Evolutionary conservation across 805 yeast species (phyloP).

Genomic region (Candida sakaeoensis): DNA sequence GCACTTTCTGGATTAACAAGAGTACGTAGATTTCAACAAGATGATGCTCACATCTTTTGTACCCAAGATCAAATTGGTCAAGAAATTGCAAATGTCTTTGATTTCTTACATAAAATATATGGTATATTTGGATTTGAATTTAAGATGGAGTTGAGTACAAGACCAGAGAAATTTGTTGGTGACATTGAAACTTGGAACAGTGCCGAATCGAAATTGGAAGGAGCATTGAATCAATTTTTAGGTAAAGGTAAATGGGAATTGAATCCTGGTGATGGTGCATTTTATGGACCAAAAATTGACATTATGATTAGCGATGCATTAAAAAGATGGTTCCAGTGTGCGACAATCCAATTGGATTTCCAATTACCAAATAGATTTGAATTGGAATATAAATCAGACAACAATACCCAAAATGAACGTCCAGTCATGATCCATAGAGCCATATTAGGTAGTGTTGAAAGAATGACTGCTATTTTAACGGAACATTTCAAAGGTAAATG

Average conservation of each 20-base stretch:
- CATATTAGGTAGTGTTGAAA: conserved; percentile 94
- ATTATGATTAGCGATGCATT: conserved; percentile 92
- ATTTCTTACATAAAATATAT: conserved; percentile 79
- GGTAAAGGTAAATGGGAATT: conserved; percentile 87
- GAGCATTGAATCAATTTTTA: conserved; percentile 73
- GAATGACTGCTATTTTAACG: conserved; percentile 97
- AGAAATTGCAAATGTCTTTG: conserved; percentile 81
- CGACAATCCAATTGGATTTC: conserved; percentile 98
- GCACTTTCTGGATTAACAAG: conserved; percentile 89
- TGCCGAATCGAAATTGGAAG: conserved; percentile 83
- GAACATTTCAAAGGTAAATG: conserved; percentile 99
- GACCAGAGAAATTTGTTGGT: conserved; percentile 96
- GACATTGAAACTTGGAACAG: conserved; percentile 89
- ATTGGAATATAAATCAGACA: conserved; percentile 70
- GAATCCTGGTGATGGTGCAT: conserved; percentile 97
- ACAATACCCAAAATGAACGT: conserved; percentile 60
- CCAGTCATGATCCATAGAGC: conserved; percentile 99
- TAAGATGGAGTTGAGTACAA: conserved; percentile 94
- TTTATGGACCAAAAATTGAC: conserved; percentile 94
- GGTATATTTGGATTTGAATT: conserved; percentile 93
- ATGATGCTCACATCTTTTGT: conserved; percentile 98
- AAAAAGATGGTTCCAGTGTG: conserved; percentile 98
- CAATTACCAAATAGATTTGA: conserved; percentile 94
- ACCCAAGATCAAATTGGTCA: conserved; percentile 82
- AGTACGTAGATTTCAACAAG: conserved; percentile 98